These are phyloP conservation scores for Hibiscus syriacus DNA, from an alignment of 345 rosid genomes.

Conservation along the genomic window DNA sequence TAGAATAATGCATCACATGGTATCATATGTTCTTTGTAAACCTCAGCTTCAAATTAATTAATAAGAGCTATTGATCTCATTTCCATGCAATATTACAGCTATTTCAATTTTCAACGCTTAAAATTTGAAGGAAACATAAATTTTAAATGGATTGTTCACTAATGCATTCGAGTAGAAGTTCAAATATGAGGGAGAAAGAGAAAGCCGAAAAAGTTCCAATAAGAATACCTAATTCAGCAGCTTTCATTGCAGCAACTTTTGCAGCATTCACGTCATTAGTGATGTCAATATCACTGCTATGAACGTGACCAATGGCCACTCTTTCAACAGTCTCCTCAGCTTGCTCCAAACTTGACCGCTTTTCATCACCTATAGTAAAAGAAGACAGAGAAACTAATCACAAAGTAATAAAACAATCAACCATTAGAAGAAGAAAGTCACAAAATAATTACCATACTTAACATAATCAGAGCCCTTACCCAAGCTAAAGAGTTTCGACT, in stretches of 20 bases:
- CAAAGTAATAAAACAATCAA: not conserved
- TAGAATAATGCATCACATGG: too few relatives aligned
- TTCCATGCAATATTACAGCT: too few relatives aligned
- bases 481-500: conserved; percentile 39
- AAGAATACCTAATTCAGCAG: too few relatives aligned
- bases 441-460: conserved; percentile 33
- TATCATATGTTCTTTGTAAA: too few relatives aligned
- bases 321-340: too few relatives aligned
- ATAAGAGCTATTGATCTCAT: too few relatives aligned
- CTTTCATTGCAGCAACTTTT: conserved; percentile 88
- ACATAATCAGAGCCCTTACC: conserved; percentile 26
- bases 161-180: too few relatives aligned
- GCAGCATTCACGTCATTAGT: conserved; percentile 69
- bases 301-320: conserved; percentile 22
- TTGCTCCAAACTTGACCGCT: too few relatives aligned
- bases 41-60: too few relatives aligned
- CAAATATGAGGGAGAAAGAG: too few relatives aligned
- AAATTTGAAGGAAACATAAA: too few relatives aligned
- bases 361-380: conserved; percentile 34
- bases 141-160: too few relatives aligned
- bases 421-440: not conserved
- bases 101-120: not conserved
- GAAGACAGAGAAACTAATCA: conserved; percentile 14
- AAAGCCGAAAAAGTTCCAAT: conserved; percentile 19
- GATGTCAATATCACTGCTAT: conserved; percentile 23